Evolutionary conservation across 1,139 yeast species (phyloP).

Genomic region (Yamadazyma atlantica): DNA sequence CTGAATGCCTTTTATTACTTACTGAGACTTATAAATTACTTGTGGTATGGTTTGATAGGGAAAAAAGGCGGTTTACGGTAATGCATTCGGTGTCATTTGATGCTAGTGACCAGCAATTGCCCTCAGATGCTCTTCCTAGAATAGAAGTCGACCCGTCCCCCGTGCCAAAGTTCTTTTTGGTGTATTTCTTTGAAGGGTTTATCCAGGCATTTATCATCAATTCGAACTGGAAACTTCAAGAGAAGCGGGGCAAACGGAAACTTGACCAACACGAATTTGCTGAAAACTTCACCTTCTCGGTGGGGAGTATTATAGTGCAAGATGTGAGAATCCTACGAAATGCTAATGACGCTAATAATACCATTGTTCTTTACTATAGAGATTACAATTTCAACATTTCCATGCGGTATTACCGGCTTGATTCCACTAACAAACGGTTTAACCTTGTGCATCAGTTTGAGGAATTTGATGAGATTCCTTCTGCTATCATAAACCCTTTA

Average conservation of each 20-base stretch:
- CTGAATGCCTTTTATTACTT: slow-evolving; percentile 18
- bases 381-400: slow-evolving; percentile 35
- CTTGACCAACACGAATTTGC: slow-evolving; percentile 11
- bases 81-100: slow-evolving; percentile 17
- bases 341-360: slow-evolving; percentile 6
- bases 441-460: slow-evolving; percentile 26
- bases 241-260: slow-evolving; percentile 11
- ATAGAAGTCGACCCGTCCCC: slow-evolving; percentile 19
- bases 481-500: slow-evolving; percentile 23
- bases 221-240: slow-evolving; percentile 14
- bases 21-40: slow-evolving; percentile 16
- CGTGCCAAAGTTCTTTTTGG: slow-evolving; percentile 19
- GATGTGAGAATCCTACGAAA: slow-evolving; percentile 17
- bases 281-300: slow-evolving; percentile 16
- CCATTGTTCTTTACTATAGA: slow-evolving; percentile 34
- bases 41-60: slow-evolving; percentile 13
- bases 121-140: slow-evolving; percentile 25
- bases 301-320: slow-evolving; percentile 32
- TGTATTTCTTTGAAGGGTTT: slow-evolving; percentile 32
- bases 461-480: slow-evolving; percentile 37
- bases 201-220: slow-evolving; percentile 23
- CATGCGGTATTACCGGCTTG: slow-evolving; percentile 28
- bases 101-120: slow-evolving; percentile 28
- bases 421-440: slow-evolving; percentile 10
- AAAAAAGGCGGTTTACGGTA: slow-evolving; percentile 8